phyloP scores from a whole-genome alignment of 2,329 filamentous ascomycete genomes.

The Neonectria neomacrospora region DNA sequence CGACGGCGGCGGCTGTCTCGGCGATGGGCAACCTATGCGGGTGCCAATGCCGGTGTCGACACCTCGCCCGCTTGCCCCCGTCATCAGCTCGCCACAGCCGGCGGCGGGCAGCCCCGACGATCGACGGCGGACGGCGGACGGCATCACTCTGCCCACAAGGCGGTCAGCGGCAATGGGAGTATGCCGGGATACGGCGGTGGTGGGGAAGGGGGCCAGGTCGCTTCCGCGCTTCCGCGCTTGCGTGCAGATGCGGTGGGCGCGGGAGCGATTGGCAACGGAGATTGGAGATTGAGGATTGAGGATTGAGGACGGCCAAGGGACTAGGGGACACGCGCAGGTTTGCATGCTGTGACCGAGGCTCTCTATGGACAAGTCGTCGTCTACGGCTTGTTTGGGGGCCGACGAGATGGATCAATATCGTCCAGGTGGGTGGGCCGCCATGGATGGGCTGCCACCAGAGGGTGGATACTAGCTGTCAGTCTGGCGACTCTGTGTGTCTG shows the following conservation, averaged over 20 bases:
- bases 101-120: neutral
- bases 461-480: constrained; percentile 2
- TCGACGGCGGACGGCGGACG: neutral
- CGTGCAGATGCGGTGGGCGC: constrained; percentile 27
- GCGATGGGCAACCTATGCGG: neutral
- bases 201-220: constrained; percentile 1
- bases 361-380: neutral
- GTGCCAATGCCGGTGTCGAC: neutral
- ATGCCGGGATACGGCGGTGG: neutral
- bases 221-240: constrained; percentile 11
- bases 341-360: constrained; percentile 29
- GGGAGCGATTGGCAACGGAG: constrained; percentile 25
- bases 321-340: constrained; percentile 32
- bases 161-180: constrained; percentile 22
- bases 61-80: constrained; percentile 2
- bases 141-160: constrained; percentile 7
- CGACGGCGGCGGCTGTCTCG: neutral
- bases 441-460: constrained; percentile 1
- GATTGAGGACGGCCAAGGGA: constrained; percentile 9
- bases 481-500: neutral
- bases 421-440: constrained; percentile 25
- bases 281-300: constrained; percentile 13
- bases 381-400: constrained; percentile 14
- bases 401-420: constrained; percentile 7
- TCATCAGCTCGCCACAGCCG: constrained; percentile 19